Evolutionary conservation across 768 basidiomycete species (phyloP), one percentile per base, ranked within the genome.

Genomic region (Galerina sulciceps): DNA sequence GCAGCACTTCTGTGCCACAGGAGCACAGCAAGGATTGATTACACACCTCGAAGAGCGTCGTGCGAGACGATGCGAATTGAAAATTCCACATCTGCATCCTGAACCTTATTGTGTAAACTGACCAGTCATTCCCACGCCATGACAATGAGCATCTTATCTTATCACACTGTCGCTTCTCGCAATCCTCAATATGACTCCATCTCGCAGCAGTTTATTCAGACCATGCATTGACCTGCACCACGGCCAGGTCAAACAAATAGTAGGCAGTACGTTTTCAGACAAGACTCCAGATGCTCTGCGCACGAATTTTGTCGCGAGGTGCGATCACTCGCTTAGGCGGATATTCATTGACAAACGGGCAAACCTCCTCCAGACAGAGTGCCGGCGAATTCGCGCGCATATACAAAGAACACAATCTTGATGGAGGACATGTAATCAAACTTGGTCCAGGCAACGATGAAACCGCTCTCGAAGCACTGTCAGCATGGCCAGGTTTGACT

Each of bases 181-280:
- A 31, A 31, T 42, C 36, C 14, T 26, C 20, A 23, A 58, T 47
- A 72, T 74, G 81, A 66, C 76, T 71, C 37, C 75, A 68, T 51
- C 73, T 68, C 47, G 79, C 72, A 65, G 75, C 60, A 85, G 81
- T 66, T 71, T 82, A 47, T 96, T 97, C 77, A 82, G 90, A 55
- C 97, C 97, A 17, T 99, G 97, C 71, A 98, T 99, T 66, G 97
- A 99, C 74, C 84, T 99, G 14, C 97, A 99, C 75, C 84, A 89
- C 58, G 97, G 97, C 5, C 82, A 94, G 67, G 97, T 99, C 57
- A 99, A 99, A 76, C 97, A 99, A 75, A 98, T 99, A 54, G 93
- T 99, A 13, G 97, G 97, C 42, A 94, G 96, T 3, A 96, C 94
- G 4, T 81, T 99, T 31, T 91, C 90, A 17, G 90, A 93, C 50